A percentile compares a stretch with the other conserved stretches of the same genome.
Evolutionary conservation across 805 yeast species (phyloP).

Genomic region (Spathaspora sp.): DNA sequence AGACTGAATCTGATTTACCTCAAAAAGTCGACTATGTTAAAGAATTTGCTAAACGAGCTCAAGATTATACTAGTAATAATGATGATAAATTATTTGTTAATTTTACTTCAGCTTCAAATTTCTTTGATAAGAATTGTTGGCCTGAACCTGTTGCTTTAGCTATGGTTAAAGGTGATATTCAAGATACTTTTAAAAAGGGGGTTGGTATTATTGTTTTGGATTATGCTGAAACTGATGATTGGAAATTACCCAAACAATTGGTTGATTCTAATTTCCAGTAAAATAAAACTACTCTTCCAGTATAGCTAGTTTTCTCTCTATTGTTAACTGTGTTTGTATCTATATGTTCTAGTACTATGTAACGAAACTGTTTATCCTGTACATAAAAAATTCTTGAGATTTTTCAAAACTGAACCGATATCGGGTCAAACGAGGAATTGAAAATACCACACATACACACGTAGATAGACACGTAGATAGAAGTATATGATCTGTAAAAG

Average conservation of each 20-base stretch:
- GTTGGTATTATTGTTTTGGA: conserved; percentile 68
- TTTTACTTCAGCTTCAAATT: conserved; percentile 71
- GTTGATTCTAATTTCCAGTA: conserved; percentile 51
- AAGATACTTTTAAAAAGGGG: conserved; percentile 49
- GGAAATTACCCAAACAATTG: conserved; percentile 51
- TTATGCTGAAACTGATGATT: conserved; percentile 58
- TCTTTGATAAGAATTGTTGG: conserved; percentile 71
- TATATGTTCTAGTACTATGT: no score
- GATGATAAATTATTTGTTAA: conserved; percentile 60
- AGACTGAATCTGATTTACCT: conserved; percentile 46
- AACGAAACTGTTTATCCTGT: no score
- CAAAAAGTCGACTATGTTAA: conserved; percentile 58
- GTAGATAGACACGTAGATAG: no score
- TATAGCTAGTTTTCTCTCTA: not conserved
- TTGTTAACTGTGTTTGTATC: not conserved
- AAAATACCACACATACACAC: no score
- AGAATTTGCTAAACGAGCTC: conserved; percentile 51
- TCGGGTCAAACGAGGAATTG: no score
- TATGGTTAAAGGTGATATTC: conserved; percentile 39
- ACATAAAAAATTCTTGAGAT: no score
- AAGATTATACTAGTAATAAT: conserved; percentile 42
- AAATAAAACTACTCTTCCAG: no score
- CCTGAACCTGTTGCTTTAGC: conserved; percentile 62
- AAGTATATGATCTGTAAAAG: not conserved
- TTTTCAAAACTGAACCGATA: no score